Percentiles rank a stretch among this genome's conserved stretches.
These are phyloP conservation scores for Styphnolobium japonicum DNA, from an alignment of 306 rosid genomes.

Conservation along the genomic window DNA sequence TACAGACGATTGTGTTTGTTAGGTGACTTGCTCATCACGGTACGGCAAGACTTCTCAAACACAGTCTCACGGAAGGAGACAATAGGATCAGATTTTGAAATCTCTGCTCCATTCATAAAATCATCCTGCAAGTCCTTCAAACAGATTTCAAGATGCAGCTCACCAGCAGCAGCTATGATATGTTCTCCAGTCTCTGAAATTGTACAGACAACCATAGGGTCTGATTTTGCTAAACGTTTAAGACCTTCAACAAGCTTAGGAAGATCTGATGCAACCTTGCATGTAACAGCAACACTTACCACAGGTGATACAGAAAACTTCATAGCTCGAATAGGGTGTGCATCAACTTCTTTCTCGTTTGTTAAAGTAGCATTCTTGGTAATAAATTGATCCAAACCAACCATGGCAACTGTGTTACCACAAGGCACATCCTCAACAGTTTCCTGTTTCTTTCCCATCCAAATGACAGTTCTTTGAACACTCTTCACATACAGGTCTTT, in stretches of 20 bases:
- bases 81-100: conserved; percentile 60
- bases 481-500: conserved; percentile 82
- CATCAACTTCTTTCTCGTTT: conserved; percentile 85
- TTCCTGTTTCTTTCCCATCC: conserved; percentile 98
- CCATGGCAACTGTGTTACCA: conserved; percentile 90
- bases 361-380: conserved; percentile 95
- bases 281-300: conserved; percentile 90
- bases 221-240: conserved; percentile 66
- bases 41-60: conserved; percentile 66
- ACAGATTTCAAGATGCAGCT: conserved; percentile 75
- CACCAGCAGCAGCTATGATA: conserved; percentile 86
- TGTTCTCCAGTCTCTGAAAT: conserved; percentile 75
- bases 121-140: conserved; percentile 75
- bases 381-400: conserved; percentile 88
- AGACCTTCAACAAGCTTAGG: conserved; percentile 92
- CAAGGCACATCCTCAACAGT: conserved; percentile 97
- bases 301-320: conserved; percentile 93
- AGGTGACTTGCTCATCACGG: conserved; percentile 95
- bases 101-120: conserved; percentile 70
- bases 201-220: conserved; percentile 67
- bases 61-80: conserved; percentile 72
- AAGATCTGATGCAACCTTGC: conserved; percentile 68
- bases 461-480: conserved; percentile 89
- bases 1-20: conserved; percentile 89
- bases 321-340: conserved; percentile 92